Percentiles rank a stretch among this genome's conserved stretches.
These are phyloP conservation scores for Trichosporon ovoides DNA, from an alignment of 1,284 basidiomycete genomes.

Conservation along the genomic window DNA sequence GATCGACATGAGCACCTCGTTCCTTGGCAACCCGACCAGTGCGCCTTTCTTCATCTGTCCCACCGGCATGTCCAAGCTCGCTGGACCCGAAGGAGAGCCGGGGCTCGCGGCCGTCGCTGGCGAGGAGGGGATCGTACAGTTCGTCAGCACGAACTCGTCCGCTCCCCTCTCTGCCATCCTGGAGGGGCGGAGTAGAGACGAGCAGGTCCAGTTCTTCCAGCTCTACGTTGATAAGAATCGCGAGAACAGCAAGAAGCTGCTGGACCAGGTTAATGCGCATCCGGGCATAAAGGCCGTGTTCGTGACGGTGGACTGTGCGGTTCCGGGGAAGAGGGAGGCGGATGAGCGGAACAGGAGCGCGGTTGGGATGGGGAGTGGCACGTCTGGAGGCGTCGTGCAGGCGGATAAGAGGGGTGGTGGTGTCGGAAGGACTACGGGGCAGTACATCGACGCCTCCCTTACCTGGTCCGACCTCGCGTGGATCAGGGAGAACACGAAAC, in stretches of 20 bases:
- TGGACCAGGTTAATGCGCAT: slow-evolving; percentile 36
- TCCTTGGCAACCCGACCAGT: slow-evolving; percentile 40
- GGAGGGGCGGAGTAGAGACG: slow-evolving; percentile 20
- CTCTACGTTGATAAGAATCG: slow-evolving; percentile 48
- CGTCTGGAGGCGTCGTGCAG: slow-evolving; percentile 44
- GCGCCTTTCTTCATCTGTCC: slow-evolving; percentile 48
- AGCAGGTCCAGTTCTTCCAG: slow-evolving; percentile 49
- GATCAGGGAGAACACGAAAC: slow-evolving; percentile 39
- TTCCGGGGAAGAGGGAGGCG: slow-evolving; percentile 49
- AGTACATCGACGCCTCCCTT: slow-evolving; percentile 46
- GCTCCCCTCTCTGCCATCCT: slow-evolving; percentile 44
- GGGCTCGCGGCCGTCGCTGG: slow-evolving; percentile 43
- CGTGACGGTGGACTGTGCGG: slow-evolving; percentile 49
- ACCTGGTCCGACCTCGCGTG: slow-evolving; percentile 46
- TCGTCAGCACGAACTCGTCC: slow-evolving; percentile 49
- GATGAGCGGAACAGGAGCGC: slow-evolving; percentile 46
- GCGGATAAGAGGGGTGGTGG: slow-evolving; percentile 47
- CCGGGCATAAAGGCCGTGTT: slow-evolving; percentile 45
- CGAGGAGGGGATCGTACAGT: slow-evolving; percentile 43
- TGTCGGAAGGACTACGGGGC: slow-evolving; percentile 45
- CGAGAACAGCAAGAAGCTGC: slow-evolving; percentile 40
- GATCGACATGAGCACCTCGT: slow-evolving; percentile 39
- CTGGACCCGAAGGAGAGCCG: slow-evolving; percentile 45
- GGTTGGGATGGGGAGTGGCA: slow-evolving; percentile 43
- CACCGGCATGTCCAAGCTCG: slow-evolving; percentile 47